Percentiles rank a stretch among this genome's conserved stretches.
These are phyloP conservation scores for Verticillium longisporum DNA, from an alignment of 2,329 filamentous ascomycete species.

Conservation along the genomic window DNA sequence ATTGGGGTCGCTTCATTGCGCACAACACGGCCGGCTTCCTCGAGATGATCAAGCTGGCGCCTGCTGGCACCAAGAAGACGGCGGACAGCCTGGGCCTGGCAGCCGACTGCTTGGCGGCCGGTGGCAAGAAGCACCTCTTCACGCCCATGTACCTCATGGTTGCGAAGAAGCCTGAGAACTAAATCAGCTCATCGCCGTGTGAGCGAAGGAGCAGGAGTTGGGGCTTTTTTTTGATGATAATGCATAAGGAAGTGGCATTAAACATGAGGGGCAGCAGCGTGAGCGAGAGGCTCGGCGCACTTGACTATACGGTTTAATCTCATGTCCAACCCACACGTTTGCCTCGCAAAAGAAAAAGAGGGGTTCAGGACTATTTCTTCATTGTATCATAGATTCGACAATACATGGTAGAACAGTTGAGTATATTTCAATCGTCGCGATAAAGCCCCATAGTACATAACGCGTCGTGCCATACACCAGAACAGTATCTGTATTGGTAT, in stretches of 20 bases:
- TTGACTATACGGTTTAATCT: not conserved
- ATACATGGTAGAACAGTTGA: not conserved
- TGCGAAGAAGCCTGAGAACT: conserved; percentile 64
- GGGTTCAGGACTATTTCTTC: not conserved
- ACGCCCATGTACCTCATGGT: conserved; percentile 99
- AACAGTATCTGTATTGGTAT: too few relatives aligned
- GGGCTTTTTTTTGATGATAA: not conserved
- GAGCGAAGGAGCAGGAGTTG: not conserved
- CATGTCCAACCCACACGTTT: not conserved
- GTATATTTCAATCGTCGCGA: not conserved
- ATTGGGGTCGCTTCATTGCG: conserved; percentile 65
- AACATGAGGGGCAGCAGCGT: not conserved
- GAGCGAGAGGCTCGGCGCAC: not conserved
- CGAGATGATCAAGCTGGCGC: conserved; percentile 69
- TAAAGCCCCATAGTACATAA: too few relatives aligned
- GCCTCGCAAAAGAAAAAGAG: not conserved
- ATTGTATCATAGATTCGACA: not conserved
- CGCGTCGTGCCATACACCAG: too few relatives aligned
- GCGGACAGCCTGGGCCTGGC: conserved; percentile 79
- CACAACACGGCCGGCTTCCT: conserved; percentile 72
- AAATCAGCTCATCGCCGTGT: not conserved
- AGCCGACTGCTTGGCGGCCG: conserved; percentile 79
- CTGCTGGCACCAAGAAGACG: conserved; percentile 86
- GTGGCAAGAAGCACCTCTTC: conserved; percentile 85
- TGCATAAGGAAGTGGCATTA: not conserved